A percentile compares a stretch with the other conserved stretches of the same genome.
Conservation (phyloP, 495 filamentous ascomycete genomes). For the Penicillium flavigenum region DNA sequence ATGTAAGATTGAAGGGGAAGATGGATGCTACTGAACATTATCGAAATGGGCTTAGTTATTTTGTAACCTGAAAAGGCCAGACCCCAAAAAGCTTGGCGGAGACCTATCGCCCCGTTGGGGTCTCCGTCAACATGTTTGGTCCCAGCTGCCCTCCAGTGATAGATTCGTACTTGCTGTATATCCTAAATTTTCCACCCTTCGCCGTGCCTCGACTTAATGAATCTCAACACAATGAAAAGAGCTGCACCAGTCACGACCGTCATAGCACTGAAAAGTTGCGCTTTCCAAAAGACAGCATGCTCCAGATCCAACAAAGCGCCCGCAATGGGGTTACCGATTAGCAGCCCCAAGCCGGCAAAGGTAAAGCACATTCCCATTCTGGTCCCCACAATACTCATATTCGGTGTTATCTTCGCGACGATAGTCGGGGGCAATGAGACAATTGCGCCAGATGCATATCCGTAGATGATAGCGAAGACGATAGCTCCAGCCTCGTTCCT, state of each 20-base stretch:
- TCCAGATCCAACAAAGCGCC: constrained; percentile 44
- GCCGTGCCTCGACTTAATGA: constrained; percentile 8
- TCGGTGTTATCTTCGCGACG: constrained; percentile 28
- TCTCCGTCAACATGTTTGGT: too few relatives aligned
- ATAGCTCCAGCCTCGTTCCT: constrained; percentile 32
- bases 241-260: constrained; percentile 6
- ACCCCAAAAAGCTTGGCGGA: too few relatives aligned
- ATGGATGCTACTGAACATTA: too few relatives aligned
- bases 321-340: constrained; percentile 62
- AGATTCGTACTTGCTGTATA: too few relatives aligned
- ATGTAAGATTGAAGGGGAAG: too few relatives aligned
- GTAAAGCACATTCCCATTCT: constrained; percentile 62
- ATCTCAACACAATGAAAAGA: constrained; percentile 6
- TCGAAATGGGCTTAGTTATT: too few relatives aligned
- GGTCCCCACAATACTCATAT: constrained; percentile 55
- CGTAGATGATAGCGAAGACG: constrained; percentile 42
- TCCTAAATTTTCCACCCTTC: constrained; percentile 13
- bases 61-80: too few relatives aligned
- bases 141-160: too few relatives aligned
- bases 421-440: constrained; percentile 35
- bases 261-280: constrained; percentile 13
- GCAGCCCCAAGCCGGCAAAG: constrained; percentile 47
- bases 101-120: too few relatives aligned
- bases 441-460: constrained; percentile 40
- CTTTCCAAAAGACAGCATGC: constrained; percentile 13